Conservation (phyloP, 768 basidiomycete genomes). For the Termitomyces sp. region DNA sequence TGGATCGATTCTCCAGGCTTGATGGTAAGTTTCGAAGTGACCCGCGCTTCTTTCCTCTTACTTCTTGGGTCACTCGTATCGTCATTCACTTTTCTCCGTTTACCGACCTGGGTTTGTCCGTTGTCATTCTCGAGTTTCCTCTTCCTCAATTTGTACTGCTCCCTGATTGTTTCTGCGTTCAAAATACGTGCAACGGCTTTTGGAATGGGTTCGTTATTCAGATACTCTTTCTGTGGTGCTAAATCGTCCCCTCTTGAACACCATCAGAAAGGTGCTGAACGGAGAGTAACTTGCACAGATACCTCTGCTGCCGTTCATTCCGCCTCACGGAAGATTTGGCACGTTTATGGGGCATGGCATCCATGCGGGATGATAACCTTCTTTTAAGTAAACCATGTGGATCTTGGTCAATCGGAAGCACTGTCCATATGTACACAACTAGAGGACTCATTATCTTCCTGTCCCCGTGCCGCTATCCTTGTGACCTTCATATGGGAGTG, state of each 20-base stretch:
- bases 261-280: neutral
- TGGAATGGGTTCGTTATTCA: constrained; percentile 56
- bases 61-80: constrained; percentile 13
- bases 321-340: constrained; percentile 48
- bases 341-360: constrained; percentile 59
- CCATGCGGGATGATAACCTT: neutral
- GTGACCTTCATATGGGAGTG: neutral
- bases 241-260: constrained; percentile 42
- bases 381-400: neutral
- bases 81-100: constrained; percentile 26
- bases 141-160: constrained; percentile 47
- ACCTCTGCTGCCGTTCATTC: constrained; percentile 37
- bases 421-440: neutral
- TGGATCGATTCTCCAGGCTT: constrained; percentile 64
- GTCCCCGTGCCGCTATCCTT: neutral
- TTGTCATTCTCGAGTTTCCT: constrained; percentile 27
- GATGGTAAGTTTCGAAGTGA: constrained; percentile 33
- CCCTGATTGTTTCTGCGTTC: constrained; percentile 53
- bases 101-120: constrained; percentile 17
- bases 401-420: neutral
- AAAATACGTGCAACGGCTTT: constrained; percentile 63
- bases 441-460: neutral
- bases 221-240: constrained; percentile 35
- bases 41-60: constrained; percentile 17
- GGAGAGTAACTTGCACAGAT: neutral